Evolutionary conservation across 257 asterid species (phyloP).

Genomic region (Nicotiana benthamiana): DNA sequence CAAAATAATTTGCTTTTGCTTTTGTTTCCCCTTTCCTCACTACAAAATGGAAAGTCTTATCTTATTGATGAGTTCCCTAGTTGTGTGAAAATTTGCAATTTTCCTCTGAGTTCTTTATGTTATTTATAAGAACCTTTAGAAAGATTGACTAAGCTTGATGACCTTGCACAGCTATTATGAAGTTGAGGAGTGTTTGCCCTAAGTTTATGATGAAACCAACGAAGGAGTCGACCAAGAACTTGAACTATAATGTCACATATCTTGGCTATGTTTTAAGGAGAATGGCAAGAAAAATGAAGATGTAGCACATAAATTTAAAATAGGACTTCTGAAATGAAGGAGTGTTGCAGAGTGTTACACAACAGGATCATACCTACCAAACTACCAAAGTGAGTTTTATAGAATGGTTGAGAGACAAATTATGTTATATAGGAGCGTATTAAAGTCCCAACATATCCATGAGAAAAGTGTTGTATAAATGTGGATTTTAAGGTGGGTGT

Average conservation of each 20-base stretch:
- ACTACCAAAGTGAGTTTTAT: neutral
- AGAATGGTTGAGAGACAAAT: neutral
- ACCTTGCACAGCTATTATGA: neutral
- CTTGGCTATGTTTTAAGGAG: neutral
- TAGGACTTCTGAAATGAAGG: neutral
- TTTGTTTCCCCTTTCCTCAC: neutral
- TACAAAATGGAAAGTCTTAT: neutral
- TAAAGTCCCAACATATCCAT: neutral
- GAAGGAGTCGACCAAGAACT: neutral
- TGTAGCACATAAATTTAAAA: neutral
- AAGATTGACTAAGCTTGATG: neutral
- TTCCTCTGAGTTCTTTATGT: neutral
- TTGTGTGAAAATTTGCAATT: neutral
- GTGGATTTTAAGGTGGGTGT: neutral
- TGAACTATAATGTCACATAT: neutral
- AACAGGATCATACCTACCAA: neutral
- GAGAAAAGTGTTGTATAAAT: neutral
- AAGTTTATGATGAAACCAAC: neutral
- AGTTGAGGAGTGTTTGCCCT: neutral
- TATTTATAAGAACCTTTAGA: neutral
- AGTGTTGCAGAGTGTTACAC: neutral
- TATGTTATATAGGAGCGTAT: neutral
- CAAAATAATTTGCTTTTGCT: neutral
- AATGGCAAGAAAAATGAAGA: neutral
- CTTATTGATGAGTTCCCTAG: neutral